Base-by-base conservation (phyloP, 2,329 filamentous ascomycete species). In the Cytospora piceae region DNA sequence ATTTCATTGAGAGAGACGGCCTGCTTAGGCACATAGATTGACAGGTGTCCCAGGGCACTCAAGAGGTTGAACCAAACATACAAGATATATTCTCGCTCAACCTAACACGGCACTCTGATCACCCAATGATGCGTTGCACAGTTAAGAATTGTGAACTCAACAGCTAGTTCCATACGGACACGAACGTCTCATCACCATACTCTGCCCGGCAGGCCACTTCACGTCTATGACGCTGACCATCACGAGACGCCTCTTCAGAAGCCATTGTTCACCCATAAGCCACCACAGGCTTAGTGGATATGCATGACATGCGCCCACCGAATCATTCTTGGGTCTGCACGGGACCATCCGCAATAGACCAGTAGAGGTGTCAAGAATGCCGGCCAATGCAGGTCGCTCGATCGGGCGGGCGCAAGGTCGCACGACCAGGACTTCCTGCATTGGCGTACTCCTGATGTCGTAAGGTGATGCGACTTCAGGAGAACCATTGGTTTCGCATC, bases 341-440 rank as follows among this genome's bases (percentile, higher is more conserved):
- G 53, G 61, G 61, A 63, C 61, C 39, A 31, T 51, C 61, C 61
- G 61, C 61, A 57, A 31, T 37, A 15, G 60, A 31, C 53, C 37
- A 63, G 60, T 53, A 42, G 55, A 31, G 39, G 53, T 42, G 54
- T 17, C 61, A 42, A 20, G n/a, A 24, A 49, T 24, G 46, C 22
- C 12, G 39, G 20, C 39, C 54, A 22, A 31, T 63, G 61, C 61
- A 63, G 17, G 61, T 57, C 53, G 61, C 61, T 57, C 61, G 53
- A 63, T 63, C 42, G 61, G 61, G 61, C 15, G 7, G 7, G 39
- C n/a, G 46, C 46, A 8, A 49, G 46, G 46, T 49, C 46, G 22
- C 24, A 49, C 46, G 46, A 24, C 46, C 11, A 49, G 24, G 46
- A 11, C 22, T 49, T 49, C 46, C n/a, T 49, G n/a, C 46, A 49